phyloP scores from a whole-genome alignment of 2,329 filamentous ascomycete species.

The Coniella lustricola region DNA sequence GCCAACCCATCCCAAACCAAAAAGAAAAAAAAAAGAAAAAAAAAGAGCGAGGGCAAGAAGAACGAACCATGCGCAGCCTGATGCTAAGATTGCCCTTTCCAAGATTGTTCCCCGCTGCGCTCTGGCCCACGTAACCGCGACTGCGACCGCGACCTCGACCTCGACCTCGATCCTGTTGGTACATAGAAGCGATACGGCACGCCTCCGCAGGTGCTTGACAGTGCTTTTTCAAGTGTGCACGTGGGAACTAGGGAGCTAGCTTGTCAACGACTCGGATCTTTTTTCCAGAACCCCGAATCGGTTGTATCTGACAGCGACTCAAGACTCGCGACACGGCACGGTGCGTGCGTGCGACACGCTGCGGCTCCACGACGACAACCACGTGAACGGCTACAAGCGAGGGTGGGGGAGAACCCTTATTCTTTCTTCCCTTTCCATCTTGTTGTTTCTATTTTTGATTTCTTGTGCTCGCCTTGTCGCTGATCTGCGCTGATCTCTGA shows the following conservation, averaged over 20 bases:
- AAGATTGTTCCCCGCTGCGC: not conserved
- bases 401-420: too few relatives aligned
- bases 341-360: not conserved
- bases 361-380: too few relatives aligned
- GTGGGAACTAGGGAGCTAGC: too few relatives aligned
- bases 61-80: slow-evolving; percentile 5
- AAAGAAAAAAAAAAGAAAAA: not conserved
- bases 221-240: too few relatives aligned
- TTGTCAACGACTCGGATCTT: too few relatives aligned
- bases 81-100: slow-evolving; percentile 1
- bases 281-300: too few relatives aligned
- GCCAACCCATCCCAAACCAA: not conserved
- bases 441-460: not conserved
- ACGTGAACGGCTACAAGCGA: not conserved
- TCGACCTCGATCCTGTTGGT: too few relatives aligned
- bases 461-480: too few relatives aligned
- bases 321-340: not conserved
- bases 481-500: too few relatives aligned
- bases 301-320: too few relatives aligned
- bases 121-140: not conserved
- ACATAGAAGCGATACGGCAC: too few relatives aligned
- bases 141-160: not conserved
- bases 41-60: slow-evolving; percentile 3
- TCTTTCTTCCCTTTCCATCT: not conserved
- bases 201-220: too few relatives aligned